Percentiles rank a stretch among this genome's conserved stretches.
Conservation (phyloP, 305 asterid species). For the Rubia tinctorum region DNA sequence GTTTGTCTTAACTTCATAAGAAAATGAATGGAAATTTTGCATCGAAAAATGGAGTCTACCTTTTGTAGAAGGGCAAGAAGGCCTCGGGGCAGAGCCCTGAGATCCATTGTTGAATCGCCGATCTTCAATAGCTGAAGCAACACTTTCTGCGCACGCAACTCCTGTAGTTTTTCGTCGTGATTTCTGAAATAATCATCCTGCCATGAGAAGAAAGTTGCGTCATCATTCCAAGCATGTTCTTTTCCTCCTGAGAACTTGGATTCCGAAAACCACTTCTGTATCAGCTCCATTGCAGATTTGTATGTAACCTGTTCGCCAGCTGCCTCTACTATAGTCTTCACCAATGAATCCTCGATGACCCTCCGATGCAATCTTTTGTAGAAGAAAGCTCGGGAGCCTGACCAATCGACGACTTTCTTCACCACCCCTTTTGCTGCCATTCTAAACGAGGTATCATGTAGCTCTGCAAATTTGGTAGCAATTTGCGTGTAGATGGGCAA, state of each 20-base stretch:
- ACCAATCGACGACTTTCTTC: slow-evolving; percentile 76
- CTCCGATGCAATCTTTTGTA: slow-evolving; percentile 69
- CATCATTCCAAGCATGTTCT: slow-evolving; percentile 65
- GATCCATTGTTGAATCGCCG: slow-evolving; percentile 62
- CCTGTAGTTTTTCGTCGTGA: slow-evolving; percentile 68
- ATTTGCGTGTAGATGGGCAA: slow-evolving; percentile 86
- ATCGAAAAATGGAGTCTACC: slow-evolving; percentile 32
- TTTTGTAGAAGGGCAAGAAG: slow-evolving; percentile 66
- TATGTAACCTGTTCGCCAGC: slow-evolving; percentile 69
- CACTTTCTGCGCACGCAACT: slow-evolving; percentile 58
- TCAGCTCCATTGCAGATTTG: slow-evolving; percentile 51
- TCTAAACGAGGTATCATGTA: slow-evolving; percentile 88
- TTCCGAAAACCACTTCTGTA: slow-evolving; percentile 73
- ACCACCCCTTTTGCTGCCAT: slow-evolving; percentile 96
- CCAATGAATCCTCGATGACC: slow-evolving; percentile 68
- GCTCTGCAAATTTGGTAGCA: slow-evolving; percentile 91
- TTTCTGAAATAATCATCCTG: slow-evolving; percentile 52
- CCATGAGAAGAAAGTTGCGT: slow-evolving; percentile 74
- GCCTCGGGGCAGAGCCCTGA: slow-evolving; percentile 75
- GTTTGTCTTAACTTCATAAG: background rate
- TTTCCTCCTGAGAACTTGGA: slow-evolving; percentile 42
- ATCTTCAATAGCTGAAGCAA: slow-evolving; percentile 59
- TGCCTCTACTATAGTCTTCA: slow-evolving; percentile 65
- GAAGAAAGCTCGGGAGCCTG: slow-evolving; percentile 67
- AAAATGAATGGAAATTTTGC: background rate